Base-by-base conservation (phyloP, 2,329 filamentous ascomycete species). In the Fonsecaea multimorphosa region DNA sequence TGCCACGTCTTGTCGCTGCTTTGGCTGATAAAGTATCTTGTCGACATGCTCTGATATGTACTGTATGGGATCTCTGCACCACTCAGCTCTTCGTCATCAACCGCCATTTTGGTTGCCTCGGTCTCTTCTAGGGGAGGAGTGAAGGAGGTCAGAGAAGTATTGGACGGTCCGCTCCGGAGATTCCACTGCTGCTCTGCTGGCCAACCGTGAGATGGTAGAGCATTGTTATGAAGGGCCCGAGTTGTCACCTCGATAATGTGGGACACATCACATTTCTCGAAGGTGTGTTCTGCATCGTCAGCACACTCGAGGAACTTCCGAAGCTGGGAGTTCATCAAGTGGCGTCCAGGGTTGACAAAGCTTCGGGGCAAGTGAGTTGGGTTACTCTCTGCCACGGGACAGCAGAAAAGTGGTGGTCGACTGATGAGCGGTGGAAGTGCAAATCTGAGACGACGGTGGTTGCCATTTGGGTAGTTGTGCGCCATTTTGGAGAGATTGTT, bases 201-300 rank as follows among this genome's bases (percentile, higher is more conserved):
- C 29, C 54, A 52, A 44, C 59, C 38, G 29, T 27, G 16, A 27
- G 34, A 32, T 34, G 56, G n/a, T 14, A 19, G 12, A 8, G 38
- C 14, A 34, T 36, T 32, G 36, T 65, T 66, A 6, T 65, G 58
- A n/a, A 69, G 36, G 11, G 27, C 56, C 53, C 67, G 54, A 2
- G 65, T 66, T 27, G 67, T 69, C 36, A 69, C 67, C 49, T 69
- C 67, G 27, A 69, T 59, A 14, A 69, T 67, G 52, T 69, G 67
- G 16, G 67, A 69, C 8, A 69, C 67, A 6, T 69, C 67, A 29
- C 67, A 69, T 51, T 63, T 65, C 3, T 52, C 24, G 34, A 67
- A 67, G 29, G 58, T 64, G 31, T 61, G 40, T 14, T 60, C 34
- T 16, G 62, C 40, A 51, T 69, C 56, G 24, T 69, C 67, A 11